Base-by-base conservation (phyloP, 2,329 filamentous ascomycete species). In the Fusarium heterosporum region DNA sequence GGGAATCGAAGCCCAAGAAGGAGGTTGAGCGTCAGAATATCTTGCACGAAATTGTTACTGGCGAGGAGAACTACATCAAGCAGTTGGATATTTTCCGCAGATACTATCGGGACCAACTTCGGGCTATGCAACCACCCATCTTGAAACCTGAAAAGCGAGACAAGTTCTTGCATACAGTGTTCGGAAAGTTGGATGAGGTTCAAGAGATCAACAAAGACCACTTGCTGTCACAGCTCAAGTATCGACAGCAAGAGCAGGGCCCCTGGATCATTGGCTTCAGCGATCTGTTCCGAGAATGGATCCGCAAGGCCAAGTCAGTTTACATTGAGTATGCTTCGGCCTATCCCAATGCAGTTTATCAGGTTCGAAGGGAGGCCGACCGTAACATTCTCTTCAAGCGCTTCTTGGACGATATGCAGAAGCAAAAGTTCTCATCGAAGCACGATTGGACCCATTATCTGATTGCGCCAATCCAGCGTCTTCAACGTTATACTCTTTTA, bases 281-380 rank as follows among this genome's bases (percentile, higher is more conserved):
- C 75, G 96, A 98, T 74, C 93, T 99, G 48, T 98, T 99, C 83
- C 86, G 96, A 59, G 96, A 99, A 80, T 99, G 96, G 96, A 97
- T 98, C 64, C 88, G 96, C 66, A 98, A 97, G 78, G 96, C 96
- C 30, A 93, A 90, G 77, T 83, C 86, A 4, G 90, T 93, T 12
- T 99, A 98, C 76, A 89, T 97, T 62, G 93, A 97, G 59, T 99
- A 98, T 77, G 95, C 95, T 38, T 90, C 91, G 2, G 89, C 89
- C 1, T 98, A 96, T 71, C 95, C 95, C 1, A 89, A 90, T 59
- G 95, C 96, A 2, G 90, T 89, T 36, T 94, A 92, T 75, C 83
- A 94, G 52, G 88, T 99, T 17, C 90, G 93, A 52, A 91, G 91
- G 74, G 96, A 99, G 78, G 85, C 90, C 1, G 90, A 94, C 45